Conservation (phyloP, 2,329 filamentous ascomycete species). For the Samsoniella hepiali region DNA sequence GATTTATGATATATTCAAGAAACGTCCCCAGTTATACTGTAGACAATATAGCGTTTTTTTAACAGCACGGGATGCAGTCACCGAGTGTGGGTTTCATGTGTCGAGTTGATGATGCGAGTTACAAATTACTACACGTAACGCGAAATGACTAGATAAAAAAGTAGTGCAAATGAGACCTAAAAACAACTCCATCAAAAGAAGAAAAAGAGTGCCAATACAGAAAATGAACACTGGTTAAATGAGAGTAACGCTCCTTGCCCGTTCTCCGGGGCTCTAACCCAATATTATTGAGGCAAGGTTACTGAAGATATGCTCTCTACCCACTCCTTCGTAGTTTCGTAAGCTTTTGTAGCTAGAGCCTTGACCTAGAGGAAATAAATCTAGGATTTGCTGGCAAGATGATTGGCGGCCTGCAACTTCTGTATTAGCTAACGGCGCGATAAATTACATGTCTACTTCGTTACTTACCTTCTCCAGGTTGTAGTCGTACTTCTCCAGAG, state of each 20-base stretch:
- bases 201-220: neutral
- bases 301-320: neutral
- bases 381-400: slow-evolving; percentile 53
- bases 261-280: neutral
- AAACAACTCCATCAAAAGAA: slow-evolving; percentile 11
- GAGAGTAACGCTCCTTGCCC: neutral
- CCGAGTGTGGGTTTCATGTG: neutral
- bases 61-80: neutral
- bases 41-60: neutral
- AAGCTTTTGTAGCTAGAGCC: neutral
- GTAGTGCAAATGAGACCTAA: slow-evolving; percentile 6
- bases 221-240: neutral
- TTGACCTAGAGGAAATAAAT: neutral
- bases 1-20: neutral
- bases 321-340: neutral
- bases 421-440: slow-evolving; percentile 2
- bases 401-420: slow-evolving; percentile 48
- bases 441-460: slow-evolving; percentile 31
- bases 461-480: slow-evolving; percentile 79
- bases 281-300: neutral
- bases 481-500: slow-evolving; percentile 93
- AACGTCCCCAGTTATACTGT: neutral
- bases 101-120: neutral
- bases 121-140: slow-evolving; percentile 5
- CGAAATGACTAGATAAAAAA: neutral